phyloP scores from a whole-genome alignment of 1,284 basidiomycete genomes.

The Ceratobasidium sp. region DNA sequence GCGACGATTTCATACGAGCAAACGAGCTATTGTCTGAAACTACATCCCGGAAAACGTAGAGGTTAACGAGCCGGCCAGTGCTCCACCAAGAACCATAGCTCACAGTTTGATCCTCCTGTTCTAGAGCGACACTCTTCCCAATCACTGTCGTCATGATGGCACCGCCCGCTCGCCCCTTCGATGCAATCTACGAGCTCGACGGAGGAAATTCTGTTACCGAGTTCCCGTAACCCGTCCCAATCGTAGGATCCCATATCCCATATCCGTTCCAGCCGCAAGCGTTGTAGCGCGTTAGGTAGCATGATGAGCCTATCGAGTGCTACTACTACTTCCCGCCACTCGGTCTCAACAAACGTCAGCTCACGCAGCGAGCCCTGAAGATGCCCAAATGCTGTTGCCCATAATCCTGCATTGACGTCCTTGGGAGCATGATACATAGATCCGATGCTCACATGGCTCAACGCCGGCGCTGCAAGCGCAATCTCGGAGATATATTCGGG shows the following conservation, averaged over 20 bases:
- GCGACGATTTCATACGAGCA: neutral
- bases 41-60: neutral
- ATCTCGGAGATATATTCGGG: neutral
- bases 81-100: too few relatives aligned
- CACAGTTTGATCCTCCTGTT: constrained; percentile 10
- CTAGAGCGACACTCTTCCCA: too few relatives aligned
- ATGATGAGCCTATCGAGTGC: neutral
- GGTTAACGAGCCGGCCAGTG: too few relatives aligned
- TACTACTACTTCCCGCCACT: neutral
- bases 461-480: too few relatives aligned
- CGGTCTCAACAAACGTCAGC: neutral
- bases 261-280: constrained; percentile 9
- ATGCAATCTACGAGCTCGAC: neutral
- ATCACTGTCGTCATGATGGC: neutral
- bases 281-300: neutral
- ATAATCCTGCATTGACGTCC: neutral
- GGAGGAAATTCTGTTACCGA: neutral
- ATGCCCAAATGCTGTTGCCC: neutral
- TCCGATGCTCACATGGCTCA: neutral
- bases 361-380: neutral
- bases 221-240: neutral
- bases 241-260: neutral
- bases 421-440: neutral
- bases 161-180: neutral
- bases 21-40: constrained; percentile 12